These are phyloP conservation scores for Penicillium crustosum DNA, from an alignment of 2,329 filamentous ascomycete genomes.

Conservation along the genomic window DNA sequence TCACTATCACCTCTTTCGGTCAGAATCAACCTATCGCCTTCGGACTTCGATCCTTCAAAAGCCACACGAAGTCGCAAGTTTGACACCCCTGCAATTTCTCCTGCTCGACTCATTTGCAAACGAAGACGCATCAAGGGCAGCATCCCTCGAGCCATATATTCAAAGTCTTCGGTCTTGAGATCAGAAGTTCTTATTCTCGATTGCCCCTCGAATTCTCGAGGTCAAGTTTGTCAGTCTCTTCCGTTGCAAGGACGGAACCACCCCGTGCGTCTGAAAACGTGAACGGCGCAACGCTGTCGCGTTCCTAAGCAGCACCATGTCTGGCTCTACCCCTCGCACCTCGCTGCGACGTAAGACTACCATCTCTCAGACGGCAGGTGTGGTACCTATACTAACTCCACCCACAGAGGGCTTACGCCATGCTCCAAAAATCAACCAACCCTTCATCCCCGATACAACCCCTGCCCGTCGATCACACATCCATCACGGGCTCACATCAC, in stretches of 20 bases:
- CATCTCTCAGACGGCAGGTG: neutral
- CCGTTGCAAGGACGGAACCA: neutral
- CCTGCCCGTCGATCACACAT: conserved; percentile 37
- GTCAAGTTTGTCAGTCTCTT: neutral
- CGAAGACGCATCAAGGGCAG: conserved; percentile 8
- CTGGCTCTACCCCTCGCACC: conserved; percentile 25
- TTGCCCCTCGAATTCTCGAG: neutral
- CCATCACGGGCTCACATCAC: conserved; percentile 32
- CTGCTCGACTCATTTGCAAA: neutral
- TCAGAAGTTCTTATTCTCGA: neutral
- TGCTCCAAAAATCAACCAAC: conserved; percentile 41
- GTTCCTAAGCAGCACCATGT: conserved; percentile 17
- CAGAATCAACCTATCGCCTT: neutral
- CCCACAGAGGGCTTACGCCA: conserved; percentile 41
- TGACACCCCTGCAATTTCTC: neutral
- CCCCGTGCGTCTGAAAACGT: neutral
- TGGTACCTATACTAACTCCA: conserved; percentile 14
- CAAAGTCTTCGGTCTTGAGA: neutral
- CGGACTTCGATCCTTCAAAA: neutral
- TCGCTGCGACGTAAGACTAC: conserved; percentile 25
- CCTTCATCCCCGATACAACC: conserved; percentile 42
- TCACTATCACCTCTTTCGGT: neutral
- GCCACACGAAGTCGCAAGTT: neutral
- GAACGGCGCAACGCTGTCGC: conserved; percentile 3
- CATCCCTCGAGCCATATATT: neutral